Conservation (phyloP, 148 eudicot species). For the Vaccinium macrocarpon region DNA sequence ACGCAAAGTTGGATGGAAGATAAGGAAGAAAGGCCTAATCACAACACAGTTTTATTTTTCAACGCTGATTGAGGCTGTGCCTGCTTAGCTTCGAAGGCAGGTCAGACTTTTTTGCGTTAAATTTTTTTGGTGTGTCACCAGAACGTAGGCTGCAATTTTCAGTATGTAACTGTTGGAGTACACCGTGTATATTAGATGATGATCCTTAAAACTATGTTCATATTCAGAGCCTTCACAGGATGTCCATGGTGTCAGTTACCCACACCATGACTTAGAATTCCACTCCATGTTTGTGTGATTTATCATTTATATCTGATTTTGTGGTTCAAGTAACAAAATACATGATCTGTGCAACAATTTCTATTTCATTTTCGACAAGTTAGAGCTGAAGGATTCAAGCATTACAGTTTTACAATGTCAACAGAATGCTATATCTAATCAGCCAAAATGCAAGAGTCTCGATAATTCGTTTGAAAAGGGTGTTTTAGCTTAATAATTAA, state of each 20-base stretch:
- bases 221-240: background rate
- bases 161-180: constrained; percentile 17
- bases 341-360: background rate
- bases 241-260: background rate
- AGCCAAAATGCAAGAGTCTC: too few species aligned
- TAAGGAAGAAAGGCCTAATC: constrained; percentile 65
- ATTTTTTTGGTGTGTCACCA: constrained; percentile 21
- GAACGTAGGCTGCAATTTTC: constrained; percentile 8
- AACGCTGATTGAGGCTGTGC: constrained; percentile 81
- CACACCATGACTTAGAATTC: background rate
- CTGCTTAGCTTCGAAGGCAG: constrained; percentile 36
- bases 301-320: background rate
- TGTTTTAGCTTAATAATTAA: too few species aligned
- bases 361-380: background rate
- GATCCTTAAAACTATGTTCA: constrained; percentile 18
- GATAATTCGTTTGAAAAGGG: too few species aligned
- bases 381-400: background rate
- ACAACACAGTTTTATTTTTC: constrained; percentile 95
- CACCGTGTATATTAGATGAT: constrained; percentile 21
- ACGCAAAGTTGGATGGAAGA: constrained; percentile 85
- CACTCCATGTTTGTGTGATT: background rate
- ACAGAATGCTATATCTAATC: background rate
- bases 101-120: constrained; percentile 31
- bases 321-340: background rate
- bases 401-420: background rate